Evolutionary conservation across 768 basidiomycete genomes (phyloP).

Genomic region (Strobilomyces confusus): DNA sequence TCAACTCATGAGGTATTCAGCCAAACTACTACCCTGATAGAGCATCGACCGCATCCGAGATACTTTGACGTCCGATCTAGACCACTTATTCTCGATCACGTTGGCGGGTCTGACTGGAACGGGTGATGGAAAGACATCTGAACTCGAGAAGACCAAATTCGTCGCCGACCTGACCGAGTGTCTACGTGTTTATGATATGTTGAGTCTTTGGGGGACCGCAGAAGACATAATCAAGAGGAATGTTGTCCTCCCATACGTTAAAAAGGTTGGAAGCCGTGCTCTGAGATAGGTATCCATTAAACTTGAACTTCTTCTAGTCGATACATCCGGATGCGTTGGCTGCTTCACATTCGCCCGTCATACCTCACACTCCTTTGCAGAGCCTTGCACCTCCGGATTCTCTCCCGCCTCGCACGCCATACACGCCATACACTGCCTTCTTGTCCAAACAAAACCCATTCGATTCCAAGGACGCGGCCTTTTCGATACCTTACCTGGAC

Average conservation of each 20-base stretch:
- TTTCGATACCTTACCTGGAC: conserved; percentile 54
- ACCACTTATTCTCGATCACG: conserved; percentile 70
- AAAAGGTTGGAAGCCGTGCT: conserved; percentile 48
- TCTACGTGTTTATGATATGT: conserved; percentile 70
- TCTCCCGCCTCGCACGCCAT: conserved; percentile 50
- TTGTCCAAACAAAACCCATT: conserved; percentile 39
- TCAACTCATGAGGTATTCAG: conserved; percentile 1
- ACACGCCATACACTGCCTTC: conserved; percentile 49
- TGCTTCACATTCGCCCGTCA: conserved; percentile 67
- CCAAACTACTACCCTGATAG: conserved; percentile 38
- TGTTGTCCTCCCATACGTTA: conserved; percentile 71
- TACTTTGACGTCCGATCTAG: conserved; percentile 82
- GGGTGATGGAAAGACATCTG: conserved; percentile 46
- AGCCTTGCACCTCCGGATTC: conserved; percentile 24
- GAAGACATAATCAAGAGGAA: conserved; percentile 79
- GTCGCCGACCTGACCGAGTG: conserved; percentile 72
- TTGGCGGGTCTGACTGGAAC: conserved; percentile 50
- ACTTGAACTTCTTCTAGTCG: conserved; percentile 43
- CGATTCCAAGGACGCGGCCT: conserved; percentile 26
- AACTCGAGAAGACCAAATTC: conserved; percentile 61
- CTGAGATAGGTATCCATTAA: background rate
- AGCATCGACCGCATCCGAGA: conserved; percentile 80
- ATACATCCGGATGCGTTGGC: conserved; percentile 68
- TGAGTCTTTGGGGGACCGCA: conserved; percentile 82
- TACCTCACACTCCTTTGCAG: conserved; percentile 70